Conservation (phyloP, 495 filamentous ascomycete genomes). For the Sabuloglossum arenarium region DNA sequence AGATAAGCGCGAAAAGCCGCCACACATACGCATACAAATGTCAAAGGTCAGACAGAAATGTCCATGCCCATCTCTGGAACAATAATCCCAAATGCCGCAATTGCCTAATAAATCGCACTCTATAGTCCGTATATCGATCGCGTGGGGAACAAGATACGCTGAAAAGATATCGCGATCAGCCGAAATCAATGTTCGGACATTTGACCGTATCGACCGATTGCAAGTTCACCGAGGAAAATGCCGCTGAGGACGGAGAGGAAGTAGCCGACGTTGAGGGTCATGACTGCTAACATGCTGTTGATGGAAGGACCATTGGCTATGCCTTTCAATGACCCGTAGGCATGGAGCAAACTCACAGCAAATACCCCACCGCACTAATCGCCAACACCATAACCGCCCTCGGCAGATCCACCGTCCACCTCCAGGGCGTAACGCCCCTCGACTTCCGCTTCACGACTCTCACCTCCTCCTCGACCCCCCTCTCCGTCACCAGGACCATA, state of each 20-base stretch:
- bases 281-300: constrained; percentile 84
- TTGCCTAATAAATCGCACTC: no score
- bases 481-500: constrained; percentile 35
- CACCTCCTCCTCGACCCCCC: constrained; percentile 55
- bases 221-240: constrained; percentile 65
- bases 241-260: constrained; percentile 74
- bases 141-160: no score
- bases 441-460: constrained; percentile 36
- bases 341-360: constrained; percentile 52
- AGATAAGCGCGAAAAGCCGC: no score
- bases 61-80: no score
- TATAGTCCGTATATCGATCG: no score
- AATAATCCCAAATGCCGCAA: no score
- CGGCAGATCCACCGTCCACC: constrained; percentile 57
- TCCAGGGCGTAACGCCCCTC: constrained; percentile 39
- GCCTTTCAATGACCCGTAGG: no score
- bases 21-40: no score
- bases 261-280: constrained; percentile 96
- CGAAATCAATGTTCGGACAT: constrained; percentile 9
- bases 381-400: constrained; percentile 46
- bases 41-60: no score
- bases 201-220: constrained; percentile 43
- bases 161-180: no score
- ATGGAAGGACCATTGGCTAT: neutral
- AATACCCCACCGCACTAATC: constrained; percentile 58